These are phyloP conservation scores for Cladochytrium replicatum DNA, from an alignment of 192 early-diverging fungal species.

Conservation along the genomic window DNA sequence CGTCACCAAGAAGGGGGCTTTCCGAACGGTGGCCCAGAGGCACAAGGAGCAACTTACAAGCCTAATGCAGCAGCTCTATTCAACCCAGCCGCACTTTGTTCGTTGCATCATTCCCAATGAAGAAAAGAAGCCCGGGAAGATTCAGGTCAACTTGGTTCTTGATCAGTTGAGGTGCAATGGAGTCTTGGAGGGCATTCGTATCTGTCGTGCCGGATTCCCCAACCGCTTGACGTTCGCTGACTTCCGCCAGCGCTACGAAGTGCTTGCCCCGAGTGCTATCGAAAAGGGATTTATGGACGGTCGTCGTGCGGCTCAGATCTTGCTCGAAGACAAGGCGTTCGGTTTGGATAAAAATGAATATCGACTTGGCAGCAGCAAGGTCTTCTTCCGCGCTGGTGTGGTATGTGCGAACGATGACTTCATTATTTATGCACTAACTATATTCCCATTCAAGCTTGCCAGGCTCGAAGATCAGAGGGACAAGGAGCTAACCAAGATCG, in stretches of 20 bases:
- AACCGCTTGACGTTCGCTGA: slow-evolving; percentile 87
- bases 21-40: slow-evolving; percentile 86
- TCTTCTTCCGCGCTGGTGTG: slow-evolving; percentile 94
- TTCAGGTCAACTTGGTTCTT: slow-evolving; percentile 75
- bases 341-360: slow-evolving; percentile 77
- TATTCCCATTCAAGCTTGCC: slow-evolving; percentile 46
- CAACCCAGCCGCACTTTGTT: slow-evolving; percentile 94
- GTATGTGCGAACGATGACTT: slow-evolving; percentile 31
- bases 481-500: slow-evolving; percentile 67
- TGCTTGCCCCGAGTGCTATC: slow-evolving; percentile 70
- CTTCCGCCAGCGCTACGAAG: slow-evolving; percentile 89
- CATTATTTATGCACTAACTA: neutral
- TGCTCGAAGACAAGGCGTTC: slow-evolving; percentile 64
- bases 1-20: slow-evolving; percentile 70
- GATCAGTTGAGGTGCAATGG: slow-evolving; percentile 95
- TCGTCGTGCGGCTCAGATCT: slow-evolving; percentile 65
- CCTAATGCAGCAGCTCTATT: slow-evolving; percentile 83
- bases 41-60: slow-evolving; percentile 89
- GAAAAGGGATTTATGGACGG: slow-evolving; percentile 84
- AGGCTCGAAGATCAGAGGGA: slow-evolving; percentile 91
- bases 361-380: slow-evolving; percentile 83
- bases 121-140: slow-evolving; percentile 75
- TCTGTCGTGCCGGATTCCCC: slow-evolving; percentile 90
- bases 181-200: slow-evolving; percentile 93
- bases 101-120: slow-evolving; percentile 95